Conservation (phyloP, 169 alveolate species). For the Perkinsus olseni region DNA sequence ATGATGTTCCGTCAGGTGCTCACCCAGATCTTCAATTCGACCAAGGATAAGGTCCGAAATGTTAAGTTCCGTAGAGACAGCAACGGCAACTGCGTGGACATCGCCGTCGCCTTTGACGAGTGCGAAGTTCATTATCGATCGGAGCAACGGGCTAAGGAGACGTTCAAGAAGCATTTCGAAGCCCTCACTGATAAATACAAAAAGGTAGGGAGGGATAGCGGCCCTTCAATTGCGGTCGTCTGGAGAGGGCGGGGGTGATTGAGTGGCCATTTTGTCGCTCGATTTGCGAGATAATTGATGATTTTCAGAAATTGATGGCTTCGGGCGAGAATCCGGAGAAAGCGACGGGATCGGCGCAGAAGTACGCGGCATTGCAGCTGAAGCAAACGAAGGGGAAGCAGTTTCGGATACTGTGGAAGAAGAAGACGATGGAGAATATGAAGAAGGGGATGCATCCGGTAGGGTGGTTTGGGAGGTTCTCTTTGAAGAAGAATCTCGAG, state of each 20-base stretch:
- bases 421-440: background rate
- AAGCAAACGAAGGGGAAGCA: background rate
- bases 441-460: background rate
- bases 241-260: background rate
- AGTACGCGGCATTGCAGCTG: background rate
- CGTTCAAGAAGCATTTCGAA: background rate
- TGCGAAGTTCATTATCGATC: background rate
- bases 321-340: background rate
- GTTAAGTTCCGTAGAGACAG: background rate
- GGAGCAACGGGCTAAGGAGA: background rate
- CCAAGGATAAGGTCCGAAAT: background rate
- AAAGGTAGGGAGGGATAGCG: background rate
- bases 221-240: background rate
- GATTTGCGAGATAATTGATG: too few species aligned
- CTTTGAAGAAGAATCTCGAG: background rate
- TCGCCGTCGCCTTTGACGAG: background rate
- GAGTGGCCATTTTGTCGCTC: background rate
- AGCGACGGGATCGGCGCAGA: background rate
- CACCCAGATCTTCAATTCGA: background rate
- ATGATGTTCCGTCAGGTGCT: too few species aligned
- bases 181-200: background rate
- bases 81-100: background rate
- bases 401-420: background rate
- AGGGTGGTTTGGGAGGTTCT: background rate
- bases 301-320: background rate